phyloP scores from a whole-genome alignment of 352 stramenopile species.

The Phytophthora multivora region DNA sequence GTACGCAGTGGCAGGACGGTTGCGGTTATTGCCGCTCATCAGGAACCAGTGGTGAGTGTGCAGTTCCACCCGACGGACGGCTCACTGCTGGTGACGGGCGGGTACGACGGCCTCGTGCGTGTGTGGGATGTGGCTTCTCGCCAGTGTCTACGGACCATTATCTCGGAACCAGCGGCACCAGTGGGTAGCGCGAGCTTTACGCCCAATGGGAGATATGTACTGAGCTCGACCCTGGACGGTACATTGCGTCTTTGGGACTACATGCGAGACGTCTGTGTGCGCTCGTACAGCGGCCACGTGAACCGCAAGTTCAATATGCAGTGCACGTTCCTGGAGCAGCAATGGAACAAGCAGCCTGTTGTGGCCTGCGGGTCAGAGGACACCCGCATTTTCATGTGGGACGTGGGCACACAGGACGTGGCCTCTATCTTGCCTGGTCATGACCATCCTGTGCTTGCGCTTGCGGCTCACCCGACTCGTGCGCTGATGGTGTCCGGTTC shows the following conservation, averaged over 20 bases:
- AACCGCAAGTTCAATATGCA: slow-evolving; percentile 90
- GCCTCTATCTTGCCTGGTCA: slow-evolving; percentile 67
- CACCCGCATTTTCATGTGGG: slow-evolving; percentile 91
- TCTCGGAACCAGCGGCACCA: slow-evolving; percentile 60
- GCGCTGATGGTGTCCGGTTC: slow-evolving; percentile 76
- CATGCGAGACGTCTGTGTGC: slow-evolving; percentile 59
- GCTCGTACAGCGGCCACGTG: slow-evolving; percentile 72
- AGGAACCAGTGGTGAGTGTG: slow-evolving; percentile 94
- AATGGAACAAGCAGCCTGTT: slow-evolving; percentile 36
- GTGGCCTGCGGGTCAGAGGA: slow-evolving; percentile 94
- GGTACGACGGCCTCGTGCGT: slow-evolving; percentile 83
- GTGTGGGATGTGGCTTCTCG: slow-evolving; percentile 97
- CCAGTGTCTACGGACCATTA: slow-evolving; percentile 95
- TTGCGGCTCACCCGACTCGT: slow-evolving; percentile 71
- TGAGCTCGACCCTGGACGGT: slow-evolving; percentile 92
- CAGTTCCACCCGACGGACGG: slow-evolving; percentile 93
- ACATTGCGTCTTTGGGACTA: slow-evolving; percentile 93
- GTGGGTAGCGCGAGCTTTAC: slow-evolving; percentile 90
- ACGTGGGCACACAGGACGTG: slow-evolving; percentile 84
- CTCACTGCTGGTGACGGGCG: slow-evolving; percentile 89
- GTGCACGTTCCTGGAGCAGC: slow-evolving; percentile 78
- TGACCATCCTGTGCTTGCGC: slow-evolving; percentile 86
- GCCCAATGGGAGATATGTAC: slow-evolving; percentile 94
- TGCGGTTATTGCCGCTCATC: slow-evolving; percentile 91
- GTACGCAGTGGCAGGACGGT: slow-evolving; percentile 91